A percentile compares a stretch with the other conserved stretches of the same genome.
These are phyloP conservation scores for Rhizophagus clarus DNA, from an alignment of 192 early-diverging fungal genomes.

Conservation along the genomic window DNA sequence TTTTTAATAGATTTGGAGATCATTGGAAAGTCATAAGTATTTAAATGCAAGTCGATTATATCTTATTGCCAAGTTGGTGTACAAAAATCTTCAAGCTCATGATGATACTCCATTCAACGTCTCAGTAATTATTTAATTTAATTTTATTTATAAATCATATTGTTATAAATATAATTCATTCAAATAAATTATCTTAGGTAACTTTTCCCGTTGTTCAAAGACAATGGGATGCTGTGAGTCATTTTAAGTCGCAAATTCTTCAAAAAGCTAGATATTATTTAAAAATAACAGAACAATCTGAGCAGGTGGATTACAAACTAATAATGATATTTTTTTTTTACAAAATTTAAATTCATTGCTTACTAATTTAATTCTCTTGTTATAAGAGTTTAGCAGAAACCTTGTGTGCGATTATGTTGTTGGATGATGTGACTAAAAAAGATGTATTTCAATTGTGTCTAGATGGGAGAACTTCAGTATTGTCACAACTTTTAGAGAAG, in stretches of 20 bases:
- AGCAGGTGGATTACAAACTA: slow-evolving; percentile 45
- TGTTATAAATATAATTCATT: not conserved
- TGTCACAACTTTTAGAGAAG: slow-evolving; percentile 42
- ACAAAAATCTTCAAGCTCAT: slow-evolving; percentile 63
- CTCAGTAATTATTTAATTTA: slow-evolving; percentile 4
- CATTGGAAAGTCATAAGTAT: slow-evolving; percentile 71
- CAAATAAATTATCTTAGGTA: slow-evolving; percentile 44
- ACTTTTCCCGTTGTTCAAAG: slow-evolving; percentile 82
- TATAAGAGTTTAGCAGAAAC: slow-evolving; percentile 61
- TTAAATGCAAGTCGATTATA: slow-evolving; percentile 72
- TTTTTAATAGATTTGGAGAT: slow-evolving; percentile 74
- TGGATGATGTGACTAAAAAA: slow-evolving; percentile 60
- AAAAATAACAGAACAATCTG: slow-evolving; percentile 41
- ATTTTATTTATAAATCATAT: not conserved
- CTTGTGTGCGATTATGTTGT: slow-evolving; percentile 66
- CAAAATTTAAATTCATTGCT: not conserved
- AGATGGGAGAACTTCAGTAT: slow-evolving; percentile 50
- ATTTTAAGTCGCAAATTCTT: slow-evolving; percentile 75
- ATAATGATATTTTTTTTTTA: not conserved
- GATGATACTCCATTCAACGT: slow-evolving; percentile 36
- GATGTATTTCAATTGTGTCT: slow-evolving; percentile 58
- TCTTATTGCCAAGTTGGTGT: slow-evolving; percentile 68
- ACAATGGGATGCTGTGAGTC: slow-evolving; percentile 83
- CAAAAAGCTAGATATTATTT: slow-evolving; percentile 61
- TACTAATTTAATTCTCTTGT: not conserved